Evolutionary conservation across 1,284 basidiomycete genomes (phyloP), one percentile per base, ranked within the genome.

Genomic region (Pascua sp.): DNA sequence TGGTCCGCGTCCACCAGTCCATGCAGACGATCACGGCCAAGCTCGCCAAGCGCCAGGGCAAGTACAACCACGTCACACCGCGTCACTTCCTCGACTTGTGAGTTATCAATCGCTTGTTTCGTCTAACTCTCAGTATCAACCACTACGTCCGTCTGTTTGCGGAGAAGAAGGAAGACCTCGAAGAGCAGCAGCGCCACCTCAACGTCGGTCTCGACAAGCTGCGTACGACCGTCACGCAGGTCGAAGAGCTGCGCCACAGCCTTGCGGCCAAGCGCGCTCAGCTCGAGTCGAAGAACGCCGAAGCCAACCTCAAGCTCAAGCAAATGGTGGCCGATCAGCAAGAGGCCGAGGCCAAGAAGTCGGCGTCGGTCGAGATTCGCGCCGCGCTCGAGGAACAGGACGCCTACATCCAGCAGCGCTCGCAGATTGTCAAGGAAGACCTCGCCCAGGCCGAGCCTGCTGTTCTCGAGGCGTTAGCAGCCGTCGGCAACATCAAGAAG

Each of bases 311-410:
- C 69, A 98, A 99, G 77, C 83, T 99, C 39, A 88, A 91, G 74
- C 90, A 91, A 62, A 99, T 99, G 96, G 93, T 99, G 17, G 84
- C 91, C 5, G 95, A 98, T 75, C 96, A 98, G 77, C 93, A 98
- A 72, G 91, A 97, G 72, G 96, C 97, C 1, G 96, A 99, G 73
- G 90, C 93, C 70, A 96, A 98, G 84, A 98, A 98, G 73, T 83
- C 90, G 1, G 92, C 93, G 2, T 98, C 94, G 11, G 92, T 98
- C 61, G 85, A 95, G 75, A 95, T 99, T 47, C 94, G 98, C 72
- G 90, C 90, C 0, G 91, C 91, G 15, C 83, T 99, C 44, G 90
- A 89, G 13, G 85, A 90, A 69, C 94, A 98, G 76, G 92, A 98
- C 75, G 84, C 85, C 59, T 79, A 90, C 70, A 98, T 98, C 60